Evolutionary conservation across 108 stramenopile species (phyloP).

Genomic region (Cyclotella sp.): DNA sequence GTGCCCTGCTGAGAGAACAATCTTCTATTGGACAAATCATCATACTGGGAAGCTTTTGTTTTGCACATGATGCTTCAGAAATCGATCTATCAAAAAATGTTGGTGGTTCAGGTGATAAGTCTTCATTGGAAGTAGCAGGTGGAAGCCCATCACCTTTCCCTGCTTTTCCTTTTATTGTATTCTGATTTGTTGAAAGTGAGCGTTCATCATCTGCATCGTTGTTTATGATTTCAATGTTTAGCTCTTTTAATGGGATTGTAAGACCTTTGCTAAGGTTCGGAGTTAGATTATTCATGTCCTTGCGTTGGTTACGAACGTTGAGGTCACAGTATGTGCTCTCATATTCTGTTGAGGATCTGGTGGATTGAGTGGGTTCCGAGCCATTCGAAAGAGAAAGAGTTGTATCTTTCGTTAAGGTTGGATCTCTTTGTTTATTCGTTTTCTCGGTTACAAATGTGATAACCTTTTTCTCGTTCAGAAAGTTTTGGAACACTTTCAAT

Average conservation of each 20-base stretch:
- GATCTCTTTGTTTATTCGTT: not conserved
- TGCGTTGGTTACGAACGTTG: not conserved
- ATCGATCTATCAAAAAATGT: not conserved
- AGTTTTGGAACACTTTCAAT: not conserved
- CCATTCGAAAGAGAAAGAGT: not conserved
- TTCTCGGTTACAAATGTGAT: not conserved
- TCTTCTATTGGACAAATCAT: not conserved
- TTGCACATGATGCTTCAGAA: not conserved
- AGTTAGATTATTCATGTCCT: not conserved
- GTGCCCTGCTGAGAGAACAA: not conserved
- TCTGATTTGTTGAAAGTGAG: too few relatives aligned
- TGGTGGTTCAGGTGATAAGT: not conserved
- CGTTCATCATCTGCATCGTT: too few relatives aligned
- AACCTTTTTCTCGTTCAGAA: not conserved
- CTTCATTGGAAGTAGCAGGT: not conserved
- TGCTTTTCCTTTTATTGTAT: too few relatives aligned
- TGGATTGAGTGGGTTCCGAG: not conserved
- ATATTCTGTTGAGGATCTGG: not conserved
- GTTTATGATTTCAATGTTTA: not conserved
- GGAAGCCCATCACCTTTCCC: not conserved
- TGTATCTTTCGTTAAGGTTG: not conserved
- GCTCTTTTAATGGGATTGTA: not conserved
- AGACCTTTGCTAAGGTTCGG: not conserved
- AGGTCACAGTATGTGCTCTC: not conserved
- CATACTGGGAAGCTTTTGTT: not conserved